Evolutionary conservation across 2,329 filamentous ascomycete genomes (phyloP), one percentile per base, ranked within the genome.

Genomic region (Fusarium fujikuroi): DNA sequence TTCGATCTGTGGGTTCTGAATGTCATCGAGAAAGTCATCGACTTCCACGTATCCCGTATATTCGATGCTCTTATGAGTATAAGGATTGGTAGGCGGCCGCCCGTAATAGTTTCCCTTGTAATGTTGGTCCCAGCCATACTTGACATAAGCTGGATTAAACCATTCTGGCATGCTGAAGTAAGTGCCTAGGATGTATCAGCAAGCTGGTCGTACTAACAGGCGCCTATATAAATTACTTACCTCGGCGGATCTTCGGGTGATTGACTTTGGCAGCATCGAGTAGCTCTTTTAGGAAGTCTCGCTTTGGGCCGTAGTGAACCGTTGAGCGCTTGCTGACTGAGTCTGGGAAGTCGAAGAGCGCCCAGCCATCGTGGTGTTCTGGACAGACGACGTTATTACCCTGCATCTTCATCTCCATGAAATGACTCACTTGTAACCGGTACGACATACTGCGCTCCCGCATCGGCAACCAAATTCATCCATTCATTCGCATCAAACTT

Each of bases 131-230:
- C 30, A 50, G 10, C 19, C 30, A 9, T 50, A 50, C 25, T 14
- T 14, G 5, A 18, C 30, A 9, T 50, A 50, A 7, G 30, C 47
- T 4, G 47, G 47, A 4, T 50, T 50, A 18, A 50, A 50, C 47
- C 30, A 50, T 7, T 50, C 47, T 1, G 47, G 47, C 47, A 50
- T 50, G 5, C 47, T 50, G 10, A 50, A 34, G 16, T 50, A 50
- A 3, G 47, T 50, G 7, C 47, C 47, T 50, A 2, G 4, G 7
- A 9, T 12, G 9, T 19, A 14, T 34, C 1, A 32, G 21, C 19
- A 23, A 16, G 9, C 14, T 8, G 18, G 10, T 14, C 3, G 11
- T 8, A 25, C 8, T 1, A 9, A 10, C 5, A 12, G 3, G 10
- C 18, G 21, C 4, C 4, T 6, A 6, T 4, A 7, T 12, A 32